These are phyloP conservation scores for Blastocladiella britannica DNA, from an alignment of 192 early-diverging fungal species.

Conservation along the genomic window DNA sequence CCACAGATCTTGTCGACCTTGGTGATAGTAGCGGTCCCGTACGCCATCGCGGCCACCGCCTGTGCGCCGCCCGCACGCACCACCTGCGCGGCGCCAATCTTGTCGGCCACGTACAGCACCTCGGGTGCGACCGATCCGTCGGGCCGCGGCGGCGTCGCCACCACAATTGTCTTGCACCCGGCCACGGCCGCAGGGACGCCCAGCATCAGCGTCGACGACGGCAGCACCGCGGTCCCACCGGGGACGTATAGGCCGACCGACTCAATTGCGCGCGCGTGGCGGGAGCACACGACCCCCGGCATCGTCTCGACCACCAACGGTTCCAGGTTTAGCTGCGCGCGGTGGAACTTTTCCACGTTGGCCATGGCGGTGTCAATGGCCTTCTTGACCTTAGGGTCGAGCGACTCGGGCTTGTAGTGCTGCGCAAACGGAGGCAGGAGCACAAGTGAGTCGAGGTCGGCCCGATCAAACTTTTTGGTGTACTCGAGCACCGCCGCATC, in stretches of 20 bases:
- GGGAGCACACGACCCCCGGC: slow-evolving; percentile 86
- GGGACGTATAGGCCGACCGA: slow-evolving; percentile 93
- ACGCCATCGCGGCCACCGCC: slow-evolving; percentile 97
- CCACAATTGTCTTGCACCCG: slow-evolving; percentile 80
- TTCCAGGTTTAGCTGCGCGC: slow-evolving; percentile 57
- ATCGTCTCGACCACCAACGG: slow-evolving; percentile 78
- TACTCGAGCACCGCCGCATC: slow-evolving; percentile 66
- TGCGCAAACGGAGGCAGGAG: slow-evolving; percentile 62
- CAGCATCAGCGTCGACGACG: slow-evolving; percentile 87
- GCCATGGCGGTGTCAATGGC: slow-evolving; percentile 91
- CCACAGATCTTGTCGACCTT: slow-evolving; percentile 99
- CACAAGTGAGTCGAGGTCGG: slow-evolving; percentile 45
- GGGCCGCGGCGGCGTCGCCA: slow-evolving; percentile 81
- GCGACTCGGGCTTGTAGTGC: slow-evolving; percentile 25
- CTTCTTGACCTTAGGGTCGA: slow-evolving; percentile 36
- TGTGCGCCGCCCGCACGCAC: slow-evolving; percentile 92
- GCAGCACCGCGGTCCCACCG: slow-evolving; percentile 89
- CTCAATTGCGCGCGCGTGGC: slow-evolving; percentile 87
- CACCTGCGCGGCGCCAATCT: slow-evolving; percentile 82
- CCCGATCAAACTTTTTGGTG: slow-evolving; percentile 79
- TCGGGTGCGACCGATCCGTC: slow-evolving; percentile 86
- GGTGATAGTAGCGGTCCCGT: slow-evolving; percentile 82
- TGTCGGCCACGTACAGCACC: slow-evolving; percentile 93
- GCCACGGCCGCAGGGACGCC: slow-evolving; percentile 95
- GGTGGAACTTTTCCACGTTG: slow-evolving; percentile 85